These are phyloP conservation scores for Capsicum rhomboideum DNA, from an alignment of 257 asterid genomes.

Conservation along the genomic window DNA sequence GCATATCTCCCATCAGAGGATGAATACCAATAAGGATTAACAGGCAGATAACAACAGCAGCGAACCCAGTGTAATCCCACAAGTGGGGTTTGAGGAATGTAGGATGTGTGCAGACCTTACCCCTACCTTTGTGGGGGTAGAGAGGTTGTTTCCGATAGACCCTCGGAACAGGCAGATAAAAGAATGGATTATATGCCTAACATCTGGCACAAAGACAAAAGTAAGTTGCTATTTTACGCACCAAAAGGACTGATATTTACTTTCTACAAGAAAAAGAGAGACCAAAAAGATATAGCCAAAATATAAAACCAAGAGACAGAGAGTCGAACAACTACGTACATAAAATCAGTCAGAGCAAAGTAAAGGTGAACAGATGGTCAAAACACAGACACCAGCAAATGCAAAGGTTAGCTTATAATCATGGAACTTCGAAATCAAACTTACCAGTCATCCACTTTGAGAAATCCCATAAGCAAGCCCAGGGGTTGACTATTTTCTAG, in stretches of 20 bases:
- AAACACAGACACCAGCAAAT: background rate
- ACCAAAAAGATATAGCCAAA: background rate
- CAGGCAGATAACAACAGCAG: too few species aligned
- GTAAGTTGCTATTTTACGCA: background rate
- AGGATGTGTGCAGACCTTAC: background rate
- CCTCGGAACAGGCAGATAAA: background rate
- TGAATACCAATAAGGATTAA: too few species aligned
- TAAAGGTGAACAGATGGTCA: background rate
- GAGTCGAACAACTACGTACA: background rate
- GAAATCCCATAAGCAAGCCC: slow-evolving; percentile 91
- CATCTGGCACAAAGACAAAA: background rate
- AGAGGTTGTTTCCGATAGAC: background rate
- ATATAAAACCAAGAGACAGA: background rate
- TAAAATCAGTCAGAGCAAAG: background rate
- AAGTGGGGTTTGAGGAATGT: background rate
- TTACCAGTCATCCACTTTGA: slow-evolving; percentile 95
- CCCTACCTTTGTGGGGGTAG: background rate
- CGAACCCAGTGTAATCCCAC: background rate
- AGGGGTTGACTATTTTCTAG: slow-evolving; percentile 79
- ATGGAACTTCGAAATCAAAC: background rate
- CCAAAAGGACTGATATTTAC: background rate
- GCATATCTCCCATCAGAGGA: too few species aligned
- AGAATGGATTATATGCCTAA: background rate
- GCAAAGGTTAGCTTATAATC: background rate
- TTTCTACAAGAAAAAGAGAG: background rate